These are phyloP conservation scores for Colletotrichum sp. DNA, from an alignment of 2,329 filamentous ascomycete genomes.

Conservation along the genomic window DNA sequence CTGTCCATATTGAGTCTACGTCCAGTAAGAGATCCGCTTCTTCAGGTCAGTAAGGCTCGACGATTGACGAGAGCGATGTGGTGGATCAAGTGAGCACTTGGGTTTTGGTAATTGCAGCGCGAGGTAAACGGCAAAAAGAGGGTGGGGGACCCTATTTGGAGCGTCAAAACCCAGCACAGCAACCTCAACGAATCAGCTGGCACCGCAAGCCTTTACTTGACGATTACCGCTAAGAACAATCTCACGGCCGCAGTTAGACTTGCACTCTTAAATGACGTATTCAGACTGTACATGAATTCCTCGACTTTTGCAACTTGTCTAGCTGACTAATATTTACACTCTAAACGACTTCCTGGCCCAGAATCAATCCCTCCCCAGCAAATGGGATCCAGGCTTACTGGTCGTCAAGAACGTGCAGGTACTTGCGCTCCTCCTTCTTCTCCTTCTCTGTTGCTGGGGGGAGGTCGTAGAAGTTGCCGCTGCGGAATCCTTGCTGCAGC, in stretches of 20 bases:
- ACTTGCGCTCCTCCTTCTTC: conserved; percentile 94
- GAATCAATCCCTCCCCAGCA: conserved; percentile 21
- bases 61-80: neutral
- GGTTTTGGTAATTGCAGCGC: neutral
- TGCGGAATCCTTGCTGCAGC: conserved; percentile 84
- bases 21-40: neutral
- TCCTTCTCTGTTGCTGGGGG: conserved; percentile 95
- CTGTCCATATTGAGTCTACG: conserved; percentile 26
- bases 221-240: neutral
- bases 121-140: neutral
- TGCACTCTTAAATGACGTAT: neutral
- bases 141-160: conserved; percentile 1
- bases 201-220: neutral
- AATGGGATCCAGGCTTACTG: conserved; percentile 44
- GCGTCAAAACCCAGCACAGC: neutral
- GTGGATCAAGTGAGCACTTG: neutral
- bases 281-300: conserved; percentile 11
- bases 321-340: conserved; percentile 34
- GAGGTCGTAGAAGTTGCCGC: conserved; percentile 87
- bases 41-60: neutral
- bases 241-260: neutral
- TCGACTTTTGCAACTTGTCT: conserved; percentile 26
- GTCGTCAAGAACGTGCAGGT: conserved; percentile 90
- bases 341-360: conserved; percentile 17
- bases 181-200: conserved; percentile 8